These are phyloP conservation scores for Dactylorhiza incarnata DNA, from an alignment of 106 monocot species.

Conservation along the genomic window DNA sequence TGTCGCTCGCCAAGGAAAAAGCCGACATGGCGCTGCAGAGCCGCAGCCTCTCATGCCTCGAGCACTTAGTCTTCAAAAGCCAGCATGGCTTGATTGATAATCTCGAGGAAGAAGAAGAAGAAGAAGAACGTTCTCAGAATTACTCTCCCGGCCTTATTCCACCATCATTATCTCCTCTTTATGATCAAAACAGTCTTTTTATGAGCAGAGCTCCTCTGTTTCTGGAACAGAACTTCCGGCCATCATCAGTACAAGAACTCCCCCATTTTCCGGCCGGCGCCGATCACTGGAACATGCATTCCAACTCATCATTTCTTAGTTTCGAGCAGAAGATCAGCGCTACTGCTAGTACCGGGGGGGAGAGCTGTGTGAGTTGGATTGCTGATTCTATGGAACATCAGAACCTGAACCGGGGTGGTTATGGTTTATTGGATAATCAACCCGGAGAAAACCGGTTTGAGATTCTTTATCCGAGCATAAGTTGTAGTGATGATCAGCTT, in stretches of 20 bases:
- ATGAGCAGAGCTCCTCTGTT: not conserved
- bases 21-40: slow-evolving; percentile 13
- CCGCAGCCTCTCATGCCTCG: slow-evolving; percentile 27
- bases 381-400: slow-evolving; percentile 24
- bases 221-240: slow-evolving; percentile 5
- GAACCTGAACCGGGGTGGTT: not conserved
- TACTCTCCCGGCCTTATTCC: slow-evolving; percentile 18
- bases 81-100: slow-evolving; percentile 7
- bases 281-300: slow-evolving; percentile 8
- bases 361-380: slow-evolving; percentile 30
- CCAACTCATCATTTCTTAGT: slow-evolving; percentile 54
- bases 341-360: no score
- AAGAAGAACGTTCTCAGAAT: slow-evolving; percentile 13
- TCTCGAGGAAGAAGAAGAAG: not conserved
- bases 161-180: slow-evolving; percentile 8
- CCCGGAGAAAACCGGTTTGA: slow-evolving; percentile 25
- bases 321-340: slow-evolving; percentile 38
- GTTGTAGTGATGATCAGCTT: not conserved
- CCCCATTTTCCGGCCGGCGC: not conserved
- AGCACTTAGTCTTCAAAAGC: slow-evolving; percentile 16
- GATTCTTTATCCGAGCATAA: slow-evolving; percentile 23
- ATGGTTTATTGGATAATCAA: not conserved
- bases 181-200: slow-evolving; percentile 33
- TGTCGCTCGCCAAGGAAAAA: slow-evolving; percentile 43
- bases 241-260: slow-evolving; percentile 15